phyloP scores from a whole-genome alignment of 345 rosid genomes.

The Salix viminalis region DNA sequence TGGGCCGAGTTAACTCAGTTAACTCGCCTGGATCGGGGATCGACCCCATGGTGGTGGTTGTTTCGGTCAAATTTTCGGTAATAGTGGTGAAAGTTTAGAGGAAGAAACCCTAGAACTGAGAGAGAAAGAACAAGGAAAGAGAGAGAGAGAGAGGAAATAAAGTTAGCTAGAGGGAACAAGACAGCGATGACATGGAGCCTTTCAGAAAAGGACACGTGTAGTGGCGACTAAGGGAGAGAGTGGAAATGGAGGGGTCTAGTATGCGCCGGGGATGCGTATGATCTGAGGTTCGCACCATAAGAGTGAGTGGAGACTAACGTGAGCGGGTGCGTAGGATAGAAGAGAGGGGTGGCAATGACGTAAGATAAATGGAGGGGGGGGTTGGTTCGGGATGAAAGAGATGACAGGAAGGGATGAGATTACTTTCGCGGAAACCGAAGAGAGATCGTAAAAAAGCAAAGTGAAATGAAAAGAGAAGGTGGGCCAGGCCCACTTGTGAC shows the following conservation, averaged over 20 bases:
- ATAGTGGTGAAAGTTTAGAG: no score
- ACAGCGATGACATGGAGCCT: conserved; percentile 45
- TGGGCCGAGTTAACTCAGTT: conserved; percentile 68
- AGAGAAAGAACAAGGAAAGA: not conserved
- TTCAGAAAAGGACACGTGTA: conserved; percentile 38
- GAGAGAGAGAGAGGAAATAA: conserved; percentile 11
- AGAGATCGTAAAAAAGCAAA: conserved; percentile 8
- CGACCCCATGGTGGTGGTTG: conserved; percentile 62
- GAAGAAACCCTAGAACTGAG: conserved; percentile 6
- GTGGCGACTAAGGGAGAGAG: conserved; percentile 14
- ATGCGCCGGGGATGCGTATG: conserved; percentile 33
- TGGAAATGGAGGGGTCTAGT: conserved; percentile 16
- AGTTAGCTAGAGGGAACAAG: conserved; percentile 19
- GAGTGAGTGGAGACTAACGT: conserved; percentile 4
- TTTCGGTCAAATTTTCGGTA: no score
- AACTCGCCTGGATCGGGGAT: conserved; percentile 93
- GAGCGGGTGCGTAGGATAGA: conserved; percentile 28
- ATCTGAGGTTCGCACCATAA: not conserved
- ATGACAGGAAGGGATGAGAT: conserved; percentile 14
- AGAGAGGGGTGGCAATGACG: conserved; percentile 7
- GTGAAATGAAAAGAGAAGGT: conserved; percentile 13
- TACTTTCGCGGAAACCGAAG: conserved; percentile 57
- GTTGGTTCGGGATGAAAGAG: conserved; percentile 27
- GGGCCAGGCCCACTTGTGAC: conserved; percentile 45
- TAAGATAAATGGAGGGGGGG: conserved; percentile 13